Conservation (phyloP, 2,329 filamentous ascomycete species). For the Teratosphaeria zuluensis region DNA sequence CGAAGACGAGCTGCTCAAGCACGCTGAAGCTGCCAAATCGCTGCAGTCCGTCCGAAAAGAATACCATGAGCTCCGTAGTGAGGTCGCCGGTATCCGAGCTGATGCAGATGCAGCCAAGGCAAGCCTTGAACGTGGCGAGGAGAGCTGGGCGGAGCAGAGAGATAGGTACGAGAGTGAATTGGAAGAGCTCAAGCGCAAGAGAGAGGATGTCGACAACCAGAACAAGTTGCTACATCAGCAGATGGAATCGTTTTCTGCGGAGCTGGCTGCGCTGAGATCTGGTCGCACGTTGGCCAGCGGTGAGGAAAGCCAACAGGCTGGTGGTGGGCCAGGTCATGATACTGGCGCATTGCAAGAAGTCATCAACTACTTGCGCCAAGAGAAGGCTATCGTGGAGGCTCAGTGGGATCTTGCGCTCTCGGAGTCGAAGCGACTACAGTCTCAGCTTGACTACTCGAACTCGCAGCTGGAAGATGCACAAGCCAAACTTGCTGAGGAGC, state of each 20-base stretch:
- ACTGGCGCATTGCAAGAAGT: conserved; percentile 73
- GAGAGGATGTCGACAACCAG: conserved; percentile 77
- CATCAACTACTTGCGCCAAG: conserved; percentile 80
- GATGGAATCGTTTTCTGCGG: conserved; percentile 64
- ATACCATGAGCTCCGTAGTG: conserved; percentile 70
- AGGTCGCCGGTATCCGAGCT: conserved; percentile 62
- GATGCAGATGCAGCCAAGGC: conserved; percentile 81
- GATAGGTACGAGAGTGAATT: conserved; percentile 78
- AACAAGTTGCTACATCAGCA: conserved; percentile 87
- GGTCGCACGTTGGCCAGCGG: conserved; percentile 43
- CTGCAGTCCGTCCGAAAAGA: conserved; percentile 71
- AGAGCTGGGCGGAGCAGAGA: conserved; percentile 77
- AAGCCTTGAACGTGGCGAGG: conserved; percentile 67
- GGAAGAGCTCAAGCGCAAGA: conserved; percentile 52
- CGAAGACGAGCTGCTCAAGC: conserved; percentile 86
- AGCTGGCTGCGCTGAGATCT: conserved; percentile 72
- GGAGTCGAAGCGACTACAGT: conserved; percentile 78
- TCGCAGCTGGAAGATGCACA: conserved; percentile 80
- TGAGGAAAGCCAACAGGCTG: conserved; percentile 39
- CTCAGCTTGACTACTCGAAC: conserved; percentile 80
- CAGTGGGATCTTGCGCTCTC: conserved; percentile 84
- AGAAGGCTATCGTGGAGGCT: conserved; percentile 98
- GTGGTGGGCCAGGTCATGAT: conserved; percentile 45
- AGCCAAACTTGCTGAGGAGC: conserved; percentile 84
- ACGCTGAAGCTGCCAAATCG: conserved; percentile 85